Conservation (phyloP, 257 asterid genomes). For the Pogostemon cablin region DNA sequence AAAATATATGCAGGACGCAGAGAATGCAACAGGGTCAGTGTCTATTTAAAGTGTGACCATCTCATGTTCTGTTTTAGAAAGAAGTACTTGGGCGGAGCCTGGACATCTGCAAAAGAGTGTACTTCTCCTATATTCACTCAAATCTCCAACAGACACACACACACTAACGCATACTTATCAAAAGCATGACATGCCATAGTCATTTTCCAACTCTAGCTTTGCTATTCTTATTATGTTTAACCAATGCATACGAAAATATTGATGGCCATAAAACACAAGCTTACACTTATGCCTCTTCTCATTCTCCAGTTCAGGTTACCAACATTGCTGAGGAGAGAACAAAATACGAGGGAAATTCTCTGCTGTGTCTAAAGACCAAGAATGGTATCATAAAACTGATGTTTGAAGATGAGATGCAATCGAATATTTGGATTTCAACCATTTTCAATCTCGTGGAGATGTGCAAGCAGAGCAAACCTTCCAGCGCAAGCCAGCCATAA, state of each 20-base stretch:
- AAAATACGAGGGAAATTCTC: conserved; percentile 40
- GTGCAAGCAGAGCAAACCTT: conserved; percentile 36
- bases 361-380: conserved; percentile 51
- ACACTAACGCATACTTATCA: background rate
- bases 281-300: conserved; percentile 24
- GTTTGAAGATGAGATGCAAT: conserved; percentile 57
- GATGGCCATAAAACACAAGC: background rate
- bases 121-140: conserved; percentile 21
- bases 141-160: background rate
- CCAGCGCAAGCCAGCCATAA: conserved; percentile 29
- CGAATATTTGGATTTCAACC: conserved; percentile 55
- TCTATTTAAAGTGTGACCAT: conserved; percentile 46
- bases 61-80: conserved; percentile 49
- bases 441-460: conserved; percentile 52
- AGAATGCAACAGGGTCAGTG: conserved; percentile 48
- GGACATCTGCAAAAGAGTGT: conserved; percentile 58
- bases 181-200: background rate
- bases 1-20: conserved; percentile 47
- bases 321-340: conserved; percentile 45
- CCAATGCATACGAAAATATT: conserved; percentile 3
- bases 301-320: conserved; percentile 56
- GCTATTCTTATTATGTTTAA: background rate
- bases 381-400: conserved; percentile 54
- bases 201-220: background rate
- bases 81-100: conserved; percentile 60